These are phyloP conservation scores for Fusarium papillatum DNA, from an alignment of 2,329 filamentous ascomycete genomes.

Conservation along the genomic window DNA sequence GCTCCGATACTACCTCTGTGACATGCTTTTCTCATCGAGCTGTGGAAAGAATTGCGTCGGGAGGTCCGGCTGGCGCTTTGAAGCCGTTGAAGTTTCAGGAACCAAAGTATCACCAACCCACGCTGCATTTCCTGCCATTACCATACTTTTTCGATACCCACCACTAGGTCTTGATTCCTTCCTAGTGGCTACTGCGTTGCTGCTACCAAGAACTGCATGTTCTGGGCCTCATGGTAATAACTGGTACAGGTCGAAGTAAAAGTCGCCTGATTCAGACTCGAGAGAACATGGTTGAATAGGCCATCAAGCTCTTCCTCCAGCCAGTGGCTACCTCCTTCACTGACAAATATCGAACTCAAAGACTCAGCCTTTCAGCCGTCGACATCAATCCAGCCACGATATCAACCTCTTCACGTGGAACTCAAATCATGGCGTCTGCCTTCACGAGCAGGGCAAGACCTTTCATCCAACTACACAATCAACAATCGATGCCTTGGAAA, in stretches of 20 bases:
- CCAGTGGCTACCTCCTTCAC: not conserved
- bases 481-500: constrained; percentile 18
- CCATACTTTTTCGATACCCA: not conserved
- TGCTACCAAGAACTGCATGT: not conserved
- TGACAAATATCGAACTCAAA: not conserved
- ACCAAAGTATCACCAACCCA: constrained; percentile 18
- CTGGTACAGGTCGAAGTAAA: not conserved
- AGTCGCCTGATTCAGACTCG: not conserved
- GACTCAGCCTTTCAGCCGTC: not conserved
- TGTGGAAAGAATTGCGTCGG: not conserved
- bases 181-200: not conserved
- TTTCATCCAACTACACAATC: constrained; percentile 15
- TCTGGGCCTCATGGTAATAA: not conserved
- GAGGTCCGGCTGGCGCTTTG: not conserved
- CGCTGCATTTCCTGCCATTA: not conserved
- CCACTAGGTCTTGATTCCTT: not conserved
- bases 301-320: not conserved
- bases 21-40: not conserved
- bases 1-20: not conserved
- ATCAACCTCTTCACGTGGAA: constrained; percentile 9
- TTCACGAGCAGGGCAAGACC: not conserved
- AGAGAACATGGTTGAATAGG: not conserved
- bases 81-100: constrained; percentile 29
- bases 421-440: constrained; percentile 11
- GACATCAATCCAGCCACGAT: constrained; percentile 6